Evolutionary conservation across 2,329 filamentous ascomycete genomes (phyloP).

Genomic region (Waltergamsia citrina): DNA sequence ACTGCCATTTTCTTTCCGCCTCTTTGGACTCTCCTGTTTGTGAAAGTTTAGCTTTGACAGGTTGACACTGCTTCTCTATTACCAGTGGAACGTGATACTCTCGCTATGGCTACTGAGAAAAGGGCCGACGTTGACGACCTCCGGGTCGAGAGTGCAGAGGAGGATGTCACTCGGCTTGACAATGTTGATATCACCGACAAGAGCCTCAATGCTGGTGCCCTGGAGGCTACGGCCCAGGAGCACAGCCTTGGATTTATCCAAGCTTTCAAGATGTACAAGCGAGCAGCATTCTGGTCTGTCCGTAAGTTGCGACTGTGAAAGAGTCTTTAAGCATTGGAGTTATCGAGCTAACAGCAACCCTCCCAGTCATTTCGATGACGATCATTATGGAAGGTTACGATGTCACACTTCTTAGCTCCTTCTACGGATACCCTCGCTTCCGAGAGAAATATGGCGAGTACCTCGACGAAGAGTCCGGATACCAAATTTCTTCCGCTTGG

Average conservation of each 20-base stretch:
- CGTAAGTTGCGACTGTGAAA: slow-evolving; percentile 14
- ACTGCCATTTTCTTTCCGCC: not conserved
- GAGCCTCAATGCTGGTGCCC: slow-evolving; percentile 24
- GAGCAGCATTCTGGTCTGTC: slow-evolving; percentile 28
- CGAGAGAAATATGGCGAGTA: slow-evolving; percentile 28
- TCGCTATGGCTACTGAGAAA: slow-evolving; percentile 4
- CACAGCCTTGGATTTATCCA: slow-evolving; percentile 23
- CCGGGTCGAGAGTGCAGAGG: slow-evolving; percentile 18
- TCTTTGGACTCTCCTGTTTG: no score
- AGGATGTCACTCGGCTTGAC: slow-evolving; percentile 18
- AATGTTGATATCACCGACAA: slow-evolving; percentile 25
- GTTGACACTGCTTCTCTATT: not conserved
- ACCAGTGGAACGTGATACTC: no score
- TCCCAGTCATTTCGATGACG: slow-evolving; percentile 28
- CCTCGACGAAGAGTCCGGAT: slow-evolving; percentile 20
- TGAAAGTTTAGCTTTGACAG: no score
- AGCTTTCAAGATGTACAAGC: slow-evolving; percentile 27
- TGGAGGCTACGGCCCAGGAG: slow-evolving; percentile 23
- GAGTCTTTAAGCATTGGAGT: not conserved
- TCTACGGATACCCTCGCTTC: slow-evolving; percentile 32
- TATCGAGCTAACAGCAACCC: not conserved
- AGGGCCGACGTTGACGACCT: slow-evolving; percentile 7
- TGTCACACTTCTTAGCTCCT: slow-evolving; percentile 33
- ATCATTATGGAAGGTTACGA: slow-evolving; percentile 44
- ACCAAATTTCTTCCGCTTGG: slow-evolving; percentile 40